phyloP scores from a whole-genome alignment of 805 yeast genomes.

The Blastobotrys chiropterorum region DNA sequence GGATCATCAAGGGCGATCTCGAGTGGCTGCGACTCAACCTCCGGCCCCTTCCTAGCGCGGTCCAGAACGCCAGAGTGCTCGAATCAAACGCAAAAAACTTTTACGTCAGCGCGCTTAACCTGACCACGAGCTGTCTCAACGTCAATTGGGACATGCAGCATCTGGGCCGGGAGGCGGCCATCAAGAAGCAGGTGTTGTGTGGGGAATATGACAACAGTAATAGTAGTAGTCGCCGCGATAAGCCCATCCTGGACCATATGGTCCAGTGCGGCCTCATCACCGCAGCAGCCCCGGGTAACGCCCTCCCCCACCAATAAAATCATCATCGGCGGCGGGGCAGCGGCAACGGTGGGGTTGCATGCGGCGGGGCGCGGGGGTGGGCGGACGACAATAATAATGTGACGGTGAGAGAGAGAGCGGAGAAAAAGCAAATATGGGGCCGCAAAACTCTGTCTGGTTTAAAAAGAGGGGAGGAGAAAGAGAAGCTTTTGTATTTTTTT shows the following conservation, averaged over 20 bases:
- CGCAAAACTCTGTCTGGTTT: neutral
- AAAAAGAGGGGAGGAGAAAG: neutral
- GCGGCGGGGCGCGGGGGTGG: neutral
- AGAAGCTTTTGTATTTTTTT: too few species aligned
- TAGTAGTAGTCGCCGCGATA: too few species aligned
- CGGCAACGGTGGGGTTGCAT: neutral
- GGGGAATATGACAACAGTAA: neutral
- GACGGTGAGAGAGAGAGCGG: neutral
- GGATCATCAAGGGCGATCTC: slow-evolving; percentile 23
- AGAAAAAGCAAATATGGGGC: neutral
- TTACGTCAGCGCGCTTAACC: slow-evolving; percentile 22
- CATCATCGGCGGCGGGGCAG: too few species aligned
- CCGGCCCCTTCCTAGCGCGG: slow-evolving; percentile 14
- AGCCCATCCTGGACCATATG: neutral
- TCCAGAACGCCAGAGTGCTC: slow-evolving; percentile 17
- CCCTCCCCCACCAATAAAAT: neutral
- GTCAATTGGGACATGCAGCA: neutral
- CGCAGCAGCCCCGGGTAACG: neutral
- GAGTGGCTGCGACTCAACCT: slow-evolving; percentile 21
- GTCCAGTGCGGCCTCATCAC: neutral
- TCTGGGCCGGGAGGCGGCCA: neutral
- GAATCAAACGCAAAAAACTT: slow-evolving; percentile 20
- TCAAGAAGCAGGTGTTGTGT: neutral
- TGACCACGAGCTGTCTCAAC: neutral
- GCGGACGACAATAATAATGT: too few species aligned